These are phyloP conservation scores for Coleophoma cylindrospora DNA, from an alignment of 2,329 filamentous ascomycete species.

Conservation along the genomic window DNA sequence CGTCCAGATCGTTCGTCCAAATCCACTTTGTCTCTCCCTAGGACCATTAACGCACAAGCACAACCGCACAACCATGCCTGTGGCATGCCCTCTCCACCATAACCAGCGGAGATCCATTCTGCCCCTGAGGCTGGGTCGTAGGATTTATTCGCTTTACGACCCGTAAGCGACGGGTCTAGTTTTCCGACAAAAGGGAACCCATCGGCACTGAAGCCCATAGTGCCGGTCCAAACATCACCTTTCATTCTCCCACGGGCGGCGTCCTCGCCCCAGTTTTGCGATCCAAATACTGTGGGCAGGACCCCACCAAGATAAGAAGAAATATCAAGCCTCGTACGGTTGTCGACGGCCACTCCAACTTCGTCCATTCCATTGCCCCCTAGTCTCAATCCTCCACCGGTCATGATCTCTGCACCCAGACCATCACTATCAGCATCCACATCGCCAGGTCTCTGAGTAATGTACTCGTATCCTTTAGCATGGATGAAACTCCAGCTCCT, in stretches of 20 bases:
- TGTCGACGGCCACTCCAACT: slow-evolving; percentile 42
- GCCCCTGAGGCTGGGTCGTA: neutral
- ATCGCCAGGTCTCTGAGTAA: slow-evolving; percentile 43
- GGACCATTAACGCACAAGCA: slow-evolving; percentile 40
- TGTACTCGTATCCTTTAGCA: slow-evolving; percentile 59
- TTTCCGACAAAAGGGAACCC: slow-evolving; percentile 43
- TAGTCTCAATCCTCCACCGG: slow-evolving; percentile 37
- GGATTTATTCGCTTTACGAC: slow-evolving; percentile 7
- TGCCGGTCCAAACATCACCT: slow-evolving; percentile 39
- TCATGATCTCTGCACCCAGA: slow-evolving; percentile 40
- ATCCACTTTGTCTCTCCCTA: slow-evolving; percentile 30
- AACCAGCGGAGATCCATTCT: slow-evolving; percentile 49
- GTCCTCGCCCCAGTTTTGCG: slow-evolving; percentile 17
- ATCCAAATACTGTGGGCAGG: slow-evolving; percentile 36
- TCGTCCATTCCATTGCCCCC: slow-evolving; percentile 35
- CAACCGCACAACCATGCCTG: slow-evolving; percentile 47
- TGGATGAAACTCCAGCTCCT: slow-evolving; percentile 55
- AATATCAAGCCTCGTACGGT: slow-evolving; percentile 30
- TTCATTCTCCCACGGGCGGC: slow-evolving; percentile 24
- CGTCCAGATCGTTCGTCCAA: neutral
- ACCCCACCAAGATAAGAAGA: slow-evolving; percentile 35
- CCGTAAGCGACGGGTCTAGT: slow-evolving; percentile 29
- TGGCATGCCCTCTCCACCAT: slow-evolving; percentile 47
- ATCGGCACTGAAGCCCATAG: slow-evolving; percentile 43
- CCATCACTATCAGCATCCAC: slow-evolving; percentile 12